Evolutionary conservation across 2,329 filamentous ascomycete species (phyloP).

Genomic region (Aspergillus intermedius): DNA sequence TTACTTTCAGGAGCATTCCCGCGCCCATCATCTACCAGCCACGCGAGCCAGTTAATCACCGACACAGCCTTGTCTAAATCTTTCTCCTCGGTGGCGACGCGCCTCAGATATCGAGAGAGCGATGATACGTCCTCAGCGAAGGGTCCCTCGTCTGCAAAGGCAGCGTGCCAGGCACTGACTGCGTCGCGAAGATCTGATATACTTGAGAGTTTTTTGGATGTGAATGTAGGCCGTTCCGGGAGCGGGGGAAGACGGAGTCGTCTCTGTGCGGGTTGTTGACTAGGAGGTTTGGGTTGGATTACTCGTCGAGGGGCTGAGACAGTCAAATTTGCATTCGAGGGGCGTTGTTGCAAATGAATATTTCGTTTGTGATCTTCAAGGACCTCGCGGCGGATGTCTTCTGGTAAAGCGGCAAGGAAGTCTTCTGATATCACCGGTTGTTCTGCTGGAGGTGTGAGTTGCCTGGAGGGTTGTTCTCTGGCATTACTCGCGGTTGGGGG

Average conservation of each 20-base stretch:
- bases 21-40: slow-evolving; percentile 31
- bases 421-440: slow-evolving; percentile 52
- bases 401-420: slow-evolving; percentile 76
- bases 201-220: slow-evolving; percentile 49
- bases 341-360: slow-evolving; percentile 51
- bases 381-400: slow-evolving; percentile 72
- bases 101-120: slow-evolving; percentile 63
- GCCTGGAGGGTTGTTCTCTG: slow-evolving; percentile 11
- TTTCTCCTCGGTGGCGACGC: slow-evolving; percentile 67
- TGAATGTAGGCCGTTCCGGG: slow-evolving; percentile 55
- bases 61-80: slow-evolving; percentile 69
- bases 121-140: slow-evolving; percentile 71
- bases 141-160: slow-evolving; percentile 67
- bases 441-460: slow-evolving; percentile 22
- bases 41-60: slow-evolving; percentile 59
- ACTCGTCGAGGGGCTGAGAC: slow-evolving; percentile 24
- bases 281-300: slow-evolving; percentile 13
- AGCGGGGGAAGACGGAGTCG: slow-evolving; percentile 41
- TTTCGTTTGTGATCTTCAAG: slow-evolving; percentile 62
- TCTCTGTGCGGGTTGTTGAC: slow-evolving; percentile 15
- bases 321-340: slow-evolving; percentile 39
- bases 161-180: slow-evolving; percentile 66
- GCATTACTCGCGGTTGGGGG: slow-evolving; percentile 10
- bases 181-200: slow-evolving; percentile 65
- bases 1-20: slow-evolving; percentile 25